Percentiles rank a stretch among this genome's conserved stretches.
These are phyloP conservation scores for Solanum lignicaule DNA, from an alignment of 257 asterid genomes.

Conservation along the genomic window DNA sequence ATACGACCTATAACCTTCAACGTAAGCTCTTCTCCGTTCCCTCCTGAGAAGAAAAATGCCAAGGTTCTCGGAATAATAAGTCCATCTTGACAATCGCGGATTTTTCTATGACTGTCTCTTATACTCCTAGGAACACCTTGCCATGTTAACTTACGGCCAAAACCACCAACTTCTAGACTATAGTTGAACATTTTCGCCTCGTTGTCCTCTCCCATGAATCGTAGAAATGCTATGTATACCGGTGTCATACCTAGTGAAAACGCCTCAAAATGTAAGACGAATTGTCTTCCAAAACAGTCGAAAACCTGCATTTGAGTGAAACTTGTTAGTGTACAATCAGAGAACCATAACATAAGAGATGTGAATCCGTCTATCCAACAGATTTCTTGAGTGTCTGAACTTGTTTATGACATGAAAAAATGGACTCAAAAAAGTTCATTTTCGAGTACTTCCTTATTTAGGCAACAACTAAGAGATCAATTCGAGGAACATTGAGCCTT, in stretches of 20 bases:
- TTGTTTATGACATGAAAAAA: background rate
- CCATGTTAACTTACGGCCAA: conserved; percentile 65
- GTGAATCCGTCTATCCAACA: background rate
- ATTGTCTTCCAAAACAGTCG: conserved; percentile 63
- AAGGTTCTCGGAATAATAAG: conserved; percentile 56
- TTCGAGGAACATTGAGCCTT: background rate
- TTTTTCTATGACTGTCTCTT: conserved; percentile 60
- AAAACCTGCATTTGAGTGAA: conserved; percentile 46
- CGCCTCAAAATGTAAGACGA: conserved; percentile 86
- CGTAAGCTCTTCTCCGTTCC: conserved; percentile 56
- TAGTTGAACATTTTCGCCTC: conserved; percentile 68
- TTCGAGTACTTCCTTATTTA: background rate
- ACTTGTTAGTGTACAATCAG: background rate
- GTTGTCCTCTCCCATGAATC: conserved; percentile 77
- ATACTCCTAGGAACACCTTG: conserved; percentile 90
- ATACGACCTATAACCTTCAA: conserved; percentile 71
- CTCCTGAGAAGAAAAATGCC: conserved; percentile 71
- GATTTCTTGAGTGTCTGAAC: background rate
- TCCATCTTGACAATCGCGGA: conserved; percentile 77
- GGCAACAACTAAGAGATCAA: background rate
- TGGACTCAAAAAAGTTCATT: background rate
- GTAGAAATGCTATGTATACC: conserved; percentile 77
- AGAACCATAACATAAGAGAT: background rate
- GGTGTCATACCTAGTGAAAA: conserved; percentile 62
- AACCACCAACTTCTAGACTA: conserved; percentile 65